phyloP scores from a whole-genome alignment of 331 rosid species.

The Stylosanthes scabra region DNA sequence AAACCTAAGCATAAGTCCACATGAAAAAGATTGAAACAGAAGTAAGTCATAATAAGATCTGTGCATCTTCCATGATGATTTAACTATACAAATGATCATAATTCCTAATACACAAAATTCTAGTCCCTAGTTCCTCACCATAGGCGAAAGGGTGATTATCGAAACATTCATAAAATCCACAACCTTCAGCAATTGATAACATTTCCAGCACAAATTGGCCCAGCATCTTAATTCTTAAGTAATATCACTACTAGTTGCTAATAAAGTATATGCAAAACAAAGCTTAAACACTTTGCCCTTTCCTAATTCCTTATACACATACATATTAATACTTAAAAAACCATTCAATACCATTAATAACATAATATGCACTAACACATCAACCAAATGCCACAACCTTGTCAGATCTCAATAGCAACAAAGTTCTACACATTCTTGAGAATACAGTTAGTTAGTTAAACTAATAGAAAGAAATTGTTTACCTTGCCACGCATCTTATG shows the following conservation, averaged over 20 bases:
- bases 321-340: not conserved
- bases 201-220: not conserved
- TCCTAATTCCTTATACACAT: not conserved
- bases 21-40: not conserved
- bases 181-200: not conserved
- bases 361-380: not conserved
- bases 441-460: not conserved
- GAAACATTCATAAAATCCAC: not conserved
- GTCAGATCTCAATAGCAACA: slow-evolving; percentile 20
- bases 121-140: not conserved
- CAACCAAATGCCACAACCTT: slow-evolving; percentile 16
- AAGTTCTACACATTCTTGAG: slow-evolving; percentile 3
- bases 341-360: slow-evolving; percentile 11
- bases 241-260: not conserved
- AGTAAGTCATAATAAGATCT: not conserved
- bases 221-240: not conserved
- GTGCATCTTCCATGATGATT: slow-evolving; percentile 1
- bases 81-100: not conserved
- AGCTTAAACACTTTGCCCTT: not conserved
- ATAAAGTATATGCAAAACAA: not conserved
- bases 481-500: slow-evolving; percentile 99
- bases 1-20: not conserved
- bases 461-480: not conserved
- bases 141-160: not conserved
- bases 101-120: not conserved